A percentile compares a stretch with the other conserved stretches of the same genome.
These are phyloP conservation scores for Lagerstroemia speciosa DNA, from an alignment of 345 rosid species.

Conservation along the genomic window DNA sequence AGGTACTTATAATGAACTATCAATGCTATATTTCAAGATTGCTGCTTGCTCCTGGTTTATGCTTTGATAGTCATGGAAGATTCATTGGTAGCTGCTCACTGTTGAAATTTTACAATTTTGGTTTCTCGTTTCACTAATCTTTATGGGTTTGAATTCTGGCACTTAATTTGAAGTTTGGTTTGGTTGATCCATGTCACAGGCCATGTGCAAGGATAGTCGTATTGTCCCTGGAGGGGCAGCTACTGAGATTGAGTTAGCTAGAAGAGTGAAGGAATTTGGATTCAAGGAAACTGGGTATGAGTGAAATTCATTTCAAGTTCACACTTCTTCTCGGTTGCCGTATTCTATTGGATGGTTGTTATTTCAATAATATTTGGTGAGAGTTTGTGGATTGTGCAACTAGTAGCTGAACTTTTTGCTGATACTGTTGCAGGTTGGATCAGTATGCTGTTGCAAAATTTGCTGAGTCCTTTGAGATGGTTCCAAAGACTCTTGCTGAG, in stretches of 20 bases:
- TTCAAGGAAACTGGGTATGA: constrained; percentile 84
- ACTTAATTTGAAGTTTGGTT: not conserved
- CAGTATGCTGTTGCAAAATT: constrained; percentile 90
- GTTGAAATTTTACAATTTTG: not conserved
- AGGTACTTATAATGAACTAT: constrained; percentile 32
- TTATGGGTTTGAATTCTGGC: not conserved
- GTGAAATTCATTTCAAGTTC: not conserved
- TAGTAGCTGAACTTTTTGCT: not conserved
- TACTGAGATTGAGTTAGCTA: constrained; percentile 92
- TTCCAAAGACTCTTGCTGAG: constrained; percentile 82
- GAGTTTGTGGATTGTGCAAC: not conserved
- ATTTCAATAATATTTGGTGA: no score
- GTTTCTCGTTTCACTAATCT: not conserved
- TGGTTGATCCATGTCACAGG: constrained; percentile 30
- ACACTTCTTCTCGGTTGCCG: not conserved
- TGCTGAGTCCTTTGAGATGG: constrained; percentile 97
- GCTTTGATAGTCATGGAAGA: not conserved
- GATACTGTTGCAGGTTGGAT: constrained; percentile 61
- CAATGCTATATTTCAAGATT: not conserved
- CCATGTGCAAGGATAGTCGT: constrained; percentile 98
- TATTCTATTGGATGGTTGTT: not conserved
- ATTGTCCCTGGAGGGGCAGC: constrained; percentile 93
- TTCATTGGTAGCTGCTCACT: not conserved
- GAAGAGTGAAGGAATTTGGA: constrained; percentile 85
- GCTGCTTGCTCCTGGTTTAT: not conserved